These are phyloP conservation scores for Protomyces arabidopsidicola DNA, from an alignment of 1,139 yeast species.

Conservation along the genomic window DNA sequence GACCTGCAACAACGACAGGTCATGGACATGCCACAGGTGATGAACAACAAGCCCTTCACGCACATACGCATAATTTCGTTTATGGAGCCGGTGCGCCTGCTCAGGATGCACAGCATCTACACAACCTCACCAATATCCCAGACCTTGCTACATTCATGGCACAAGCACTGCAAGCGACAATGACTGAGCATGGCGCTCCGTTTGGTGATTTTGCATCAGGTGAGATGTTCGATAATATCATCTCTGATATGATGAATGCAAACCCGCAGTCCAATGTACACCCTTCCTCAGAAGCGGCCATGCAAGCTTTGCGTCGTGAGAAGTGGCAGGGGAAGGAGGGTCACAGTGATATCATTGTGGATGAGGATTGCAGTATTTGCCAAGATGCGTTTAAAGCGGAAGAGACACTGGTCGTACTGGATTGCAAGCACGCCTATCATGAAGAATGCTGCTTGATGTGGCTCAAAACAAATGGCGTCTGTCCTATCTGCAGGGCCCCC, in stretches of 20 bases:
- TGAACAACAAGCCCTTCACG: too few species aligned
- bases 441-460: conserved; percentile 22
- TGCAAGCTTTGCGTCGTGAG: background rate
- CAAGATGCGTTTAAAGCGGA: conserved; percentile 9
- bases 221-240: conserved; percentile 17
- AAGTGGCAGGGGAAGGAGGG: background rate
- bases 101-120: background rate
- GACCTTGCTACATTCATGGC: conserved; percentile 14
- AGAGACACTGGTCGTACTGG: conserved; percentile 7
- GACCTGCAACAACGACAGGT: too few species aligned
- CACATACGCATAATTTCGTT: background rate
- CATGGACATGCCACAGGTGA: too few species aligned
- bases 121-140: background rate
- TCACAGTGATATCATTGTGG: background rate
- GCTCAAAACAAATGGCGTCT: conserved; percentile 15
- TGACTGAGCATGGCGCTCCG: background rate
- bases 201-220: conserved; percentile 15
- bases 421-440: conserved; percentile 18
- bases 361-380: conserved; percentile 21
- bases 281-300: conserved; percentile 3
- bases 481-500: conserved; percentile 24
- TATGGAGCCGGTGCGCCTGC: background rate
- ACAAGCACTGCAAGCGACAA: conserved; percentile 12
- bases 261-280: conserved; percentile 22
- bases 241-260: conserved; percentile 15